Conservation (phyloP, 441 rosid species). For the Gossypium laxum region DNA sequence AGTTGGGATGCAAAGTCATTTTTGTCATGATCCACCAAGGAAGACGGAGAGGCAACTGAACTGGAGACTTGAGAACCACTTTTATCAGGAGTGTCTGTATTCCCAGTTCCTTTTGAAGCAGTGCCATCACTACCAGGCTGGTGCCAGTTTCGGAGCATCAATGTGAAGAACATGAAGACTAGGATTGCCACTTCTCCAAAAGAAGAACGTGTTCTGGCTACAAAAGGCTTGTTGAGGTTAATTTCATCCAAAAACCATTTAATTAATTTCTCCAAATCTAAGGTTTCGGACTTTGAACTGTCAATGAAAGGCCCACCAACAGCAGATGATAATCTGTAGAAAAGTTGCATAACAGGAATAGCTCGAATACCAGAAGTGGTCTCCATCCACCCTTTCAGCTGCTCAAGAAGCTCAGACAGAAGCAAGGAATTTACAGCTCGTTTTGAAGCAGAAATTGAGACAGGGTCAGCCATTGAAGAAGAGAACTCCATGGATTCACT, state of each 20-base stretch:
- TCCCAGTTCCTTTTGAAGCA: conserved; percentile 44
- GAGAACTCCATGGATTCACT: conserved; percentile 83
- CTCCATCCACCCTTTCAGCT: conserved; percentile 95
- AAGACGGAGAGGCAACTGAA: conserved; percentile 46
- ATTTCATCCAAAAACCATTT: conserved; percentile 90
- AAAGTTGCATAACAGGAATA: conserved; percentile 93
- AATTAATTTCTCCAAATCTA: conserved; percentile 81
- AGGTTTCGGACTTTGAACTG: conserved; percentile 71
- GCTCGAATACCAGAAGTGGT: conserved; percentile 81
- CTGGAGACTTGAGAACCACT: conserved; percentile 39
- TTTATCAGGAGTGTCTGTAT: conserved; percentile 56
- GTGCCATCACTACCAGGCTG: conserved; percentile 85
- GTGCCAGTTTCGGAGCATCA: conserved; percentile 99
- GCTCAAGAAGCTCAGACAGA: conserved; percentile 85
- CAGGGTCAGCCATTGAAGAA: conserved; percentile 60
- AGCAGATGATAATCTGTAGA: conserved; percentile 94
- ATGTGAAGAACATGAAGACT: conserved; percentile 96
- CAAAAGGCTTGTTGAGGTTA: conserved; percentile 65
- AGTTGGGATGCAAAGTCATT: conserved; percentile 81
- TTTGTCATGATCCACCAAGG: conserved; percentile 74
- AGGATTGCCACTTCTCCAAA: conserved; percentile 92
- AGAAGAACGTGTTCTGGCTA: conserved; percentile 56
- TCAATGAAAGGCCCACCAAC: conserved; percentile 95
- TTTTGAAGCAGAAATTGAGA: conserved; percentile 92
- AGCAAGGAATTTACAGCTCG: conserved; percentile 92